Percentiles rank a stretch among this genome's conserved stretches.
These are phyloP conservation scores for Neurospora sp. DNA, from an alignment of 2,329 filamentous ascomycete species.

Conservation along the genomic window DNA sequence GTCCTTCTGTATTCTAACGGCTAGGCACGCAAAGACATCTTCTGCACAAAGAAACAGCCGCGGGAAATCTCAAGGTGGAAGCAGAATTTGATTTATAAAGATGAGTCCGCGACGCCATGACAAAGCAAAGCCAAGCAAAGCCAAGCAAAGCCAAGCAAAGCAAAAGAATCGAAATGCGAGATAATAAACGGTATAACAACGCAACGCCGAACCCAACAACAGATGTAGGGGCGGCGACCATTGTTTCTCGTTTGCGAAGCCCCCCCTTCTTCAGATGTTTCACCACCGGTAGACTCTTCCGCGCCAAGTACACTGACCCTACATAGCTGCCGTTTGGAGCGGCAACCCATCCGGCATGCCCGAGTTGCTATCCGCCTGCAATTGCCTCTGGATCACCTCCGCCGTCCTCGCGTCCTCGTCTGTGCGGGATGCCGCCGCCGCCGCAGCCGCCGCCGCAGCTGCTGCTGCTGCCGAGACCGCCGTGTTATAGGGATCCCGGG, in stretches of 20 bases:
- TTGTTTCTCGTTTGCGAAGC: background rate
- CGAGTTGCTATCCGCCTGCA: slow-evolving; percentile 28
- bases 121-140: background rate
- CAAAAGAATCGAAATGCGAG: background rate
- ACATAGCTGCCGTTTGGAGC: slow-evolving; percentile 21
- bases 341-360: slow-evolving; percentile 15
- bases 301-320: slow-evolving; percentile 6
- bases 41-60: background rate
- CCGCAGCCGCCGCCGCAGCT: background rate
- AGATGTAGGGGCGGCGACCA: background rate
- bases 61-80: background rate
- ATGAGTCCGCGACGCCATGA: background rate
- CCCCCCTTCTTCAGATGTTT: background rate
- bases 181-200: background rate
- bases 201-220: background rate
- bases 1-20: background rate
- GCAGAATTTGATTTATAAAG: background rate
- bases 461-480: slow-evolving; percentile 12
- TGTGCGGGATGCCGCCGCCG: slow-evolving; percentile 27
- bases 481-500: slow-evolving; percentile 14
- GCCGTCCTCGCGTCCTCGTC: slow-evolving; percentile 36
- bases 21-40: background rate
- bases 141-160: too few relatives aligned
- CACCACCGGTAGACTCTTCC: background rate
- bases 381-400: slow-evolving; percentile 45